Conservation (phyloP, 441 rosid species). For the Syzygium malaccense region DNA sequence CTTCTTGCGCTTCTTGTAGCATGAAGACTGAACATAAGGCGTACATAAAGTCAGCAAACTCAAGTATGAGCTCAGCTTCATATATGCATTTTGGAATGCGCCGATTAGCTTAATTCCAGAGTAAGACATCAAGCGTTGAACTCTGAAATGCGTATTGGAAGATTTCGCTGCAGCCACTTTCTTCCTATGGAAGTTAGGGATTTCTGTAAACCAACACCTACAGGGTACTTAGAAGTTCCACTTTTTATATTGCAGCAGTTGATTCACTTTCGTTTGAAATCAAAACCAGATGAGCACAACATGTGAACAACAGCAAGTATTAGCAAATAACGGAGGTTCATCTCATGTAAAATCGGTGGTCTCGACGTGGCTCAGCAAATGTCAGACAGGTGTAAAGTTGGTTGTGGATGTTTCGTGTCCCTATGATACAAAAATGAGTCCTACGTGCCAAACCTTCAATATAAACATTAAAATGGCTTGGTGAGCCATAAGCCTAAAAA, state of each 20-base stretch:
- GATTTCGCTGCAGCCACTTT: background rate
- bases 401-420: background rate
- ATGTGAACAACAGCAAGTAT: background rate
- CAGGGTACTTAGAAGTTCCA: background rate
- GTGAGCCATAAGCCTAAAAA: background rate
- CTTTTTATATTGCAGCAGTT: background rate
- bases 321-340: background rate
- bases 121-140: background rate
- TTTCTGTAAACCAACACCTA: background rate
- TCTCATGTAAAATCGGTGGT: background rate
- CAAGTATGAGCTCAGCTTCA: background rate
- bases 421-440: background rate
- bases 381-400: background rate
- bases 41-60: background rate
- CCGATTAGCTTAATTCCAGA: background rate
- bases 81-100: background rate
- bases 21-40: slow-evolving; percentile 36
- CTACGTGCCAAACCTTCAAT: background rate
- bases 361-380: background rate
- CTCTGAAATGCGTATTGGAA: background rate
- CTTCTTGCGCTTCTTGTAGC: slow-evolving; percentile 60
- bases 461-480: background rate
- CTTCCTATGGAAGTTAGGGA: background rate
- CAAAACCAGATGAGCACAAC: background rate
- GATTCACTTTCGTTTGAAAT: background rate